Conservation (phyloP, 805 yeast genomes). For the Nematodospora valgi region DNA sequence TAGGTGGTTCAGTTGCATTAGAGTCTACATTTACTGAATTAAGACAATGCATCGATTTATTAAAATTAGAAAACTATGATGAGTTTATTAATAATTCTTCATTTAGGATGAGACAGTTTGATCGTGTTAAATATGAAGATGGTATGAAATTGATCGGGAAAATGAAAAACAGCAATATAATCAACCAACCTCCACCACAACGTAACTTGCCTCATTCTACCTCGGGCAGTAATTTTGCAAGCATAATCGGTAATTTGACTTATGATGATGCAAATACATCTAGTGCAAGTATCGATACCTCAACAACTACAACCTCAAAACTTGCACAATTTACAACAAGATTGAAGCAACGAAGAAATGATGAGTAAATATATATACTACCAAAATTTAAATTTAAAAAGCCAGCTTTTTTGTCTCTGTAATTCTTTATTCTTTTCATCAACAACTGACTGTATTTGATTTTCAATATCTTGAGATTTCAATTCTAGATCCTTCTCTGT, state of each 20-base stretch:
- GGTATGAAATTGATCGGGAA: constrained; percentile 62
- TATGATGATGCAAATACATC: constrained; percentile 8
- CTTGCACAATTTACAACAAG: constrained; percentile 32
- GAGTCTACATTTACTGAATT: constrained; percentile 75
- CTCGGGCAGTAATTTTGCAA: constrained; percentile 2
- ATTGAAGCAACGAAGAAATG: constrained; percentile 16
- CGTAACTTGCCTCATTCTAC: constrained; percentile 1
- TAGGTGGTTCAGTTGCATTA: constrained; percentile 47
- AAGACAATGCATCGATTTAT: constrained; percentile 72
- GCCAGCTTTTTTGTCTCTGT: constrained; percentile 7
- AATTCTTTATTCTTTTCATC: constrained; percentile 22
- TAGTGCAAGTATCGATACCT: constrained; percentile 17
- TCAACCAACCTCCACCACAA: constrained; percentile 6
- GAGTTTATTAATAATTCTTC: constrained; percentile 54
- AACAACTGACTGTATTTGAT: constrained; percentile 25
- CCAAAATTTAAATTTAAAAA: constrained; percentile 11
- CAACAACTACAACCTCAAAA: constrained; percentile 23
- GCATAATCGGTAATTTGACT: constrained; percentile 1
- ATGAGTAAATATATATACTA: constrained; percentile 7
- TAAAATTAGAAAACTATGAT: constrained; percentile 61
- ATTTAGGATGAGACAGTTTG: constrained; percentile 52
- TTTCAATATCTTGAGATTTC: constrained; percentile 19
- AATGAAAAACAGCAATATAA: constrained; percentile 23
- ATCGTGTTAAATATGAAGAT: constrained; percentile 69
- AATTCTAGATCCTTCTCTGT: constrained; percentile 15